Evolutionary conservation across 1,284 basidiomycete species (phyloP).

Genomic region (Amylostereum areolatum): DNA sequence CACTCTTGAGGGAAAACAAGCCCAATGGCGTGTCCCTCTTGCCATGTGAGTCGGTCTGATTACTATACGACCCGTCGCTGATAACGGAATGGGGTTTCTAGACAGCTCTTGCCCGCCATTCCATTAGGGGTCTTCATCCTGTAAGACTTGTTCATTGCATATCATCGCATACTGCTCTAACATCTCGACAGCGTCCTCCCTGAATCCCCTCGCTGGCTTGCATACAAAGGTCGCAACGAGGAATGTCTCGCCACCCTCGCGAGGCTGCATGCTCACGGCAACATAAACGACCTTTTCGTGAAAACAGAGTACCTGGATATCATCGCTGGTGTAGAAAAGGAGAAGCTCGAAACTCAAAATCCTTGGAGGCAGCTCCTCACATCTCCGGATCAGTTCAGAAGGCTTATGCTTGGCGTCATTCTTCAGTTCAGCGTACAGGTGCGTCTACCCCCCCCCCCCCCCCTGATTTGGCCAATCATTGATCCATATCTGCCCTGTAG

Average conservation of each 20-base stretch:
- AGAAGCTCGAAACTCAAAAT: conserved; percentile 19
- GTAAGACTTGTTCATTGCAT: conserved; percentile 9
- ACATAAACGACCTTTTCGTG: conserved; percentile 41
- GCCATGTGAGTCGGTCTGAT: conserved; percentile 16
- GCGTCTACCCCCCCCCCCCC: background rate
- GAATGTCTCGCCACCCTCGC: conserved; percentile 39
- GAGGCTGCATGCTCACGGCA: conserved; percentile 44
- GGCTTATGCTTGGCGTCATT: conserved; percentile 33
- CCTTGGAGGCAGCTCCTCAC: conserved; percentile 44
- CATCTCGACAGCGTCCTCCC: conserved; percentile 27
- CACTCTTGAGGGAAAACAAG: conserved; percentile 18
- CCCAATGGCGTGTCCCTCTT: conserved; percentile 52
- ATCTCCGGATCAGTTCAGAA: conserved; percentile 40
- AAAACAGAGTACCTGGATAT: conserved; percentile 31
- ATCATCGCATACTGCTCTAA: background rate
- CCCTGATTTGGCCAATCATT: background rate
- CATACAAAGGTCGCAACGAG: conserved; percentile 46
- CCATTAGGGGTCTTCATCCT: conserved; percentile 54
- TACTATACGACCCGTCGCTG: background rate
- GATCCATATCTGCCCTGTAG: conserved; percentile 32
- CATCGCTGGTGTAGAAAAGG: conserved; percentile 30
- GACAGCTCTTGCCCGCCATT: conserved; percentile 23
- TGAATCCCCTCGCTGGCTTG: conserved; percentile 57
- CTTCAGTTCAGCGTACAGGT: conserved; percentile 21
- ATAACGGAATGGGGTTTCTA: conserved; percentile 15